Evolutionary conservation across 1,139 yeast genomes (phyloP).

Genomic region (Kazachstania sp.): DNA sequence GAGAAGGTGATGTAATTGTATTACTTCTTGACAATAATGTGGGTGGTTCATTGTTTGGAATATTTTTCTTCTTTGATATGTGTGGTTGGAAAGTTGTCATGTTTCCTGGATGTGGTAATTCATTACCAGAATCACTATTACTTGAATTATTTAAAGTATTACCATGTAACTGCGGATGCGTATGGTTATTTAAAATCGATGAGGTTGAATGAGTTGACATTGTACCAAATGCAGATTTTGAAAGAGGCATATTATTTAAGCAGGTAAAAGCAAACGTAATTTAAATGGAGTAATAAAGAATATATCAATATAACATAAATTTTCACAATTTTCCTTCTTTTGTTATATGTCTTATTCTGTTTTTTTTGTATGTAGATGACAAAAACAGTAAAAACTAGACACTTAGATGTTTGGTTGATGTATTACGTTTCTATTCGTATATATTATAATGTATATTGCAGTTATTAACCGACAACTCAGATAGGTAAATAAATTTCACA

Average conservation of each 20-base stretch:
- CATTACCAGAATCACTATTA: no score
- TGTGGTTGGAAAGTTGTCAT: neutral
- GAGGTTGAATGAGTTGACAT: constrained; percentile 11
- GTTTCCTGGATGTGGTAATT: neutral
- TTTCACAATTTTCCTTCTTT: no score
- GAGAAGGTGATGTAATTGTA: neutral
- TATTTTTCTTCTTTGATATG: neutral
- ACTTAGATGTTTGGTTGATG: no score
- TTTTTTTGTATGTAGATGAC: no score
- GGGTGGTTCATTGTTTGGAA: neutral
- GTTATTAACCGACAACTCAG: neutral
- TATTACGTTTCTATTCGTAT: no score
- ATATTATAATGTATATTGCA: no score
- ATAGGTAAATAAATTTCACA: no score
- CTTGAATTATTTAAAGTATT: neutral
- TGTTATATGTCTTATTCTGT: no score
- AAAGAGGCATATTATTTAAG: constrained; percentile 11
- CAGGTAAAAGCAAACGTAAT: no score
- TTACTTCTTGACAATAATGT: neutral
- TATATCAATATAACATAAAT: no score
- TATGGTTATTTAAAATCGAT: constrained; percentile 14
- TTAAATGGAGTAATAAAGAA: no score
- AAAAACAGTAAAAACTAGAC: no score
- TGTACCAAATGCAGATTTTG: constrained; percentile 15
- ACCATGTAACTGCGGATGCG: constrained; percentile 17